Evolutionary conservation across 2,329 filamentous ascomycete genomes (phyloP), one percentile per base, ranked within the genome.

Genomic region (Penicillium hordei): DNA sequence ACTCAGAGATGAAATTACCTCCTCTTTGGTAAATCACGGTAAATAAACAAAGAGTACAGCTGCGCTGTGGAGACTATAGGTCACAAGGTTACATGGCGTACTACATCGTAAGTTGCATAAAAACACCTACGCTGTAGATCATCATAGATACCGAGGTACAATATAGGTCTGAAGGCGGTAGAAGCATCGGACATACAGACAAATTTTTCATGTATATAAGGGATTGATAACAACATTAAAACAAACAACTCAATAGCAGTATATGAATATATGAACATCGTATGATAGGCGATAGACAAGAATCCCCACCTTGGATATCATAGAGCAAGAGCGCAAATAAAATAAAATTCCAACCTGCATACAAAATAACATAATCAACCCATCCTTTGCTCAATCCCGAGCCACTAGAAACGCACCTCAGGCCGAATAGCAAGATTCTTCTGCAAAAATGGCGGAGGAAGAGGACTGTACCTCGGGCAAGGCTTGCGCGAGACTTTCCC

Each of bases 381-480:
- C 29, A 23, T 9, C 23, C 9, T 5, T 13, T 6, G 3, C 12
- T 21, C 3, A 27, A 21, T 23, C 5, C 21, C 10, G 25, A 31
- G 17, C 8, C 17, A 29, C 57, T 57, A 66, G 21, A 66, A 67
- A 2, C 63, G 55, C 34, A 67, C 62, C 17, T 66, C 59, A 2
- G 63, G 65, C 17, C 60, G 54, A 12, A 60, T 59, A 39, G 48
- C 23, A 27, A 63, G 48, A 27, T 44, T 43, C 17, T 57, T 65
- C 5, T 53, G 54, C 7, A 57, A 58, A 29, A 58, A 60, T 12
- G 57, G 49, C 2, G 65, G 65, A 21, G 65, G 65, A 8, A 67
- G 54, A n/a, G 58, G 51, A 15, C 53, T 65, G 52, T 65, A 67
- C 29, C 65, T 48, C 10, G 60, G 57, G 17, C 54, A 45, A 15